Conservation (phyloP, 2,329 filamentous ascomycete species). For the Fusarium guadeloupense region DNA sequence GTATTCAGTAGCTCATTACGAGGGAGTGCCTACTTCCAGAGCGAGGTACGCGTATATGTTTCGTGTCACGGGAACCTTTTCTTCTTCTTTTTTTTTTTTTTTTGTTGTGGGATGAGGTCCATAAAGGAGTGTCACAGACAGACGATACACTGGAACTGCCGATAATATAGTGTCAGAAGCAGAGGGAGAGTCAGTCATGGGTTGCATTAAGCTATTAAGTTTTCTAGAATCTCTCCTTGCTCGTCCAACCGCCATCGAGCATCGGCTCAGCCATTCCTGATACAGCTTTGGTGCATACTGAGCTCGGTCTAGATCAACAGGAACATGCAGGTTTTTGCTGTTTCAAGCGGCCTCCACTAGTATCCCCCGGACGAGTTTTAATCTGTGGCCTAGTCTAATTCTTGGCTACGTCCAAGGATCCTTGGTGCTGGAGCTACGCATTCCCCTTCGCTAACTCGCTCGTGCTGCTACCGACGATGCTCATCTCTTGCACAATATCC, state of each 20-base stretch:
- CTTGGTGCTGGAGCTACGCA: too few species aligned
- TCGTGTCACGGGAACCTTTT: not conserved
- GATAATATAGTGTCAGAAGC: not conserved
- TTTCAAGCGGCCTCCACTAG: conserved; percentile 10
- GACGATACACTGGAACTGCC: too few species aligned
- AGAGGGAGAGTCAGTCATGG: conserved; percentile 3
- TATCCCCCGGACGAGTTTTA: not conserved
- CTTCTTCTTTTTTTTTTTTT: too few species aligned
- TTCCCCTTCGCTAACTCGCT: conserved; percentile 4
- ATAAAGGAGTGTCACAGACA: too few species aligned
- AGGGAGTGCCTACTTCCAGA: not conserved
- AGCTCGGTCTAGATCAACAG: conserved; percentile 1
- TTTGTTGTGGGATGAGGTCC: too few species aligned
- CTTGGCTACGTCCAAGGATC: conserved; percentile 8
- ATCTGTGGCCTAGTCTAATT: conserved; percentile 13
- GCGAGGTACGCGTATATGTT: not conserved
- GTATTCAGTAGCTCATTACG: not conserved
- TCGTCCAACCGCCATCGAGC: not conserved
- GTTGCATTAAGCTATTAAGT: conserved; percentile 18
- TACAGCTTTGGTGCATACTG: not conserved
- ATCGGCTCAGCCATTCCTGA: not conserved
- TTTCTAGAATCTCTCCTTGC: conserved; percentile 10
- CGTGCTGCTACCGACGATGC: too few species aligned
- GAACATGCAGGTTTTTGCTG: not conserved
- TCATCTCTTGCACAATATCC: not conserved